Percentiles rank a stretch among this genome's conserved stretches.
phyloP scores from a whole-genome alignment of 345 rosid species.

The Acer negundo region DNA sequence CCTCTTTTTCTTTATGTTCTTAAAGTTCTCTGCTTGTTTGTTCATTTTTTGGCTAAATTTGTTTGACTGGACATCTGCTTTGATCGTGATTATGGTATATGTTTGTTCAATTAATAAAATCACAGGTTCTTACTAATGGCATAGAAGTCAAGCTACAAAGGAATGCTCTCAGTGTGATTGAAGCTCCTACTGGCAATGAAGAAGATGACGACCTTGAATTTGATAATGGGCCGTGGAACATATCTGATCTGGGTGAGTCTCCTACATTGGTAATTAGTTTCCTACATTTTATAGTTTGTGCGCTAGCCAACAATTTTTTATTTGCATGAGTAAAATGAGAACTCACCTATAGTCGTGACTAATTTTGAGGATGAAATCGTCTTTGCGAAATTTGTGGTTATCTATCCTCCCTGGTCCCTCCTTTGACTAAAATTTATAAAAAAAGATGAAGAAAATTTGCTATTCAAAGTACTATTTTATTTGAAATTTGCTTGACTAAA shows the following conservation, averaged over 20 bases:
- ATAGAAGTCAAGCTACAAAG: slow-evolving; percentile 97
- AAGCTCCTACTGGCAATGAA: slow-evolving; percentile 96
- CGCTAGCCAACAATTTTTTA: slow-evolving; percentile 1
- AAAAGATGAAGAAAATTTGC: background rate
- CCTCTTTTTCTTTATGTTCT: background rate
- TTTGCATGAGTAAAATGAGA: background rate
- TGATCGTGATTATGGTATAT: slow-evolving; percentile 23
- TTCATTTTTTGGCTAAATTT: background rate
- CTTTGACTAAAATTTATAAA: background rate
- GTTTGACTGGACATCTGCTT: slow-evolving; percentile 2
- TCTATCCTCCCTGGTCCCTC: background rate
- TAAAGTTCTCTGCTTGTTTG: slow-evolving; percentile 6
- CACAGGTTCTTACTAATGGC: slow-evolving; percentile 94
- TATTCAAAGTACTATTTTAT: background rate
- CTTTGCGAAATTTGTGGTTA: background rate
- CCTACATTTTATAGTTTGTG: background rate
- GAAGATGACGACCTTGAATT: slow-evolving; percentile 78
- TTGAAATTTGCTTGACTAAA: background rate
- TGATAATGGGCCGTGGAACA: slow-evolving; percentile 66
- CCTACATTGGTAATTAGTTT: background rate
- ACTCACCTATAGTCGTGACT: background rate
- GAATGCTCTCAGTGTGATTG: slow-evolving; percentile 96
- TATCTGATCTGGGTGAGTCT: slow-evolving; percentile 74
- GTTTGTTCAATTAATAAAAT: slow-evolving; percentile 17
- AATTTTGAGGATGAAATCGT: background rate